Evolutionary conservation across 345 rosid species (phyloP), one percentile per base, ranked within the genome.

Genomic region (Hirschfeldia incana): DNA sequence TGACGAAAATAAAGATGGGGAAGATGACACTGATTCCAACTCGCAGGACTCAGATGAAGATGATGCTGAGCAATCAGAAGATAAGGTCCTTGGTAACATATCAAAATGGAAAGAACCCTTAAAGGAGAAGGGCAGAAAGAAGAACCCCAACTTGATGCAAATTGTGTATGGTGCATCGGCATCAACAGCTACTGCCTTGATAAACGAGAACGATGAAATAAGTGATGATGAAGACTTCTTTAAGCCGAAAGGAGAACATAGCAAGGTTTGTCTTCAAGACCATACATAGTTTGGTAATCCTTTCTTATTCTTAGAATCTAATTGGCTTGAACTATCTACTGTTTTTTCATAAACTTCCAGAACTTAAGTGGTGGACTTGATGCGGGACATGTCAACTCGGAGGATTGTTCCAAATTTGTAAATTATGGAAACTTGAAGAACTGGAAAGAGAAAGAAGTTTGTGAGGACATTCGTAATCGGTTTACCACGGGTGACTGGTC

Each of bases 401-500:
- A 90, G 53, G 98, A 95, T 71, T 89, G 94, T 84, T 93, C 97
- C 11, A 95, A 93, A 82, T 90, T 82, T 81, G 75, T 72, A 46
- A 85, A 72, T 32, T 78, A 75, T 86, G 83, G 75, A 36, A 79
- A 81, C 57, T 80, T 82, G 16, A 90, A 88, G 84, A 80, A 85
- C 76, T 91, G 94, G 96, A 86, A 90, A 83, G 89, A 91, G 67
- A 84, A 82, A 73, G 88, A 89, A 44, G 74, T 85, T 30, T 85
- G 84, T 80, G 91, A 91, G 87, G 84, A 78, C 37, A 87, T 95
- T 76, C 93, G 97, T 74, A 86, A 95, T 80, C 91, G 96, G 34
- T 95, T 95, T 87, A 89, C 88, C 79, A 91, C 96, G 33, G 97
- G 99, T 79, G 89, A 88, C 83, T 91, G 99, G 97, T 85, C 90